Base-by-base conservation (phyloP, 1,139 yeast genomes). In the Taiozyma onychis region DNA sequence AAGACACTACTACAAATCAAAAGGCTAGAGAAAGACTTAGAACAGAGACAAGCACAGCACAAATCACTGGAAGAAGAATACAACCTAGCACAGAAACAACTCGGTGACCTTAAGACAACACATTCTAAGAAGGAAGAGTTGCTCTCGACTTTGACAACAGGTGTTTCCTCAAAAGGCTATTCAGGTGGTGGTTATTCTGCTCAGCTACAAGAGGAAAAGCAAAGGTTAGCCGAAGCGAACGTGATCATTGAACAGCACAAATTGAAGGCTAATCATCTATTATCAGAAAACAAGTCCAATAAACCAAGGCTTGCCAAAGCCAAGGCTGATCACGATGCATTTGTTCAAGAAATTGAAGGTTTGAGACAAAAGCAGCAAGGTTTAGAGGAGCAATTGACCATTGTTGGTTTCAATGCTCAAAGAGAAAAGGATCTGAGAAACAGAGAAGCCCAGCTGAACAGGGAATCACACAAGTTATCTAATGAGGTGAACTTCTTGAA, bases 81-180 rank as follows among this genome's bases (percentile, higher is more conserved):
- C 59, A 71, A 73, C 3, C 57, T 58, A 0, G 68, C 82, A 11
- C 81, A 78, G 48, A 64, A 65, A 1, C 64, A 71, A 41, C 68
- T 85, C 10, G 69, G 67, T 5, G 62, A 65, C 3, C 61, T 81
- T 51, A 83, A 81, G 54, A 72, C 71, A 7, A 74, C 75, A n/a
- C 75, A 78, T 52, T 72, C 74, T 37, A 77, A 74, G 54, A 88
- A 87, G 58, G 95, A 89, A 61, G 97, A 91, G 56, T 73, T 91
- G 22, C 70, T 89, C 16, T 84, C 95, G 6, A 83, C 96, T 0
- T 73, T 95, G 42, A 83, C 93, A 0, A 91, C 98, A 0, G 99
- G 99, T 59, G 83, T 93, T 14, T 87, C 97, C 0, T 80, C 96
- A 0, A 84, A 82, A 51, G 97, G 96, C 47, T 76, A 73, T 60